A percentile compares a stretch with the other conserved stretches of the same genome.
phyloP scores from a whole-genome alignment of 768 basidiomycete species.

The Pluteus cervinus region DNA sequence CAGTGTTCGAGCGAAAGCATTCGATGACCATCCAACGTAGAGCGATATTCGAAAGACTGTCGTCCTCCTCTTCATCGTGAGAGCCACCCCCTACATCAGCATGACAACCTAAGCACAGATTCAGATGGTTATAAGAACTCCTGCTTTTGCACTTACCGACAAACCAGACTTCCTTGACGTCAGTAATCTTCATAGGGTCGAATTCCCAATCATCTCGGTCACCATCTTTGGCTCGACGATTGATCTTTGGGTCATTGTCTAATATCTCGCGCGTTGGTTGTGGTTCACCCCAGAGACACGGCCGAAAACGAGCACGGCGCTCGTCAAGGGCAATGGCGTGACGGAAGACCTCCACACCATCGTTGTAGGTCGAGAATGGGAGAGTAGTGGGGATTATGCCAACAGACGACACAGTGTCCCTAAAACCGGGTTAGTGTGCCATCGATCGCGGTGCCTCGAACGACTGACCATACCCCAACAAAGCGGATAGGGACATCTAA shows the following conservation, averaged over 20 bases:
- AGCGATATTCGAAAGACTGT: slow-evolving; percentile 54
- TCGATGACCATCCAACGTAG: slow-evolving; percentile 80
- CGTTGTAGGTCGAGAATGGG: slow-evolving; percentile 7
- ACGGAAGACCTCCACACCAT: slow-evolving; percentile 1
- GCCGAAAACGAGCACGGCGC: not conserved
- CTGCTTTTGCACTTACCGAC: not conserved
- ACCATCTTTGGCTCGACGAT: too few relatives aligned
- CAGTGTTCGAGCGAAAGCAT: slow-evolving; percentile 51
- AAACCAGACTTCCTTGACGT: slow-evolving; percentile 8
- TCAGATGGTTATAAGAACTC: not conserved
- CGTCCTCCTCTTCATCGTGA: slow-evolving; percentile 33
- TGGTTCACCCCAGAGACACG: not conserved
- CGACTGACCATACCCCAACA: slow-evolving; percentile 9
- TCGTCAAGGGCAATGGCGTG: slow-evolving; percentile 5
- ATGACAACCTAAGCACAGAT: not conserved
- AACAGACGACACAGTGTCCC: slow-evolving; percentile 11
- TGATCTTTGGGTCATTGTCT: not conserved
- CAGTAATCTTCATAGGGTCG: not conserved
- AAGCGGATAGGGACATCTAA: slow-evolving; percentile 4
- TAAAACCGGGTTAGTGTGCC: not conserved
- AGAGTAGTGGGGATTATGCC: slow-evolving; percentile 6
- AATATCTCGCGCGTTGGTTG: not conserved
- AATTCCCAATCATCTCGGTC: not conserved
- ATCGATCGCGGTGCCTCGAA: not conserved
- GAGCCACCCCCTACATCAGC: slow-evolving; percentile 74